Percentiles rank a stretch among this genome's conserved stretches.
Conservation (phyloP, 331 rosid species). For the Acacia concinna region DNA sequence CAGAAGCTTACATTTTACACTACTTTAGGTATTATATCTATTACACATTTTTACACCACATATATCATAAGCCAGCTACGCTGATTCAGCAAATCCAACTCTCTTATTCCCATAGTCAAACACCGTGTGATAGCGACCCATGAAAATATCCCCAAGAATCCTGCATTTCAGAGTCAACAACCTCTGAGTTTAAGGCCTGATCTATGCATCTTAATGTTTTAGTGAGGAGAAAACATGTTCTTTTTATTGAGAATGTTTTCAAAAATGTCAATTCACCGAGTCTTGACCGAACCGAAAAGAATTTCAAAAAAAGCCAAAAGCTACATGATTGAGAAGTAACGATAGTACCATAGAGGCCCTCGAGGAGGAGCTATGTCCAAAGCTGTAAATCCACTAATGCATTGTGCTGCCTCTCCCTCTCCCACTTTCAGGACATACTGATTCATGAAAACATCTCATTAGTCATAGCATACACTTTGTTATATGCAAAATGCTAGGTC, state of each 20-base stretch:
- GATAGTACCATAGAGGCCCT: constrained; percentile 58
- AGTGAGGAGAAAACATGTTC: not conserved
- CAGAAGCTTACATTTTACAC: not conserved
- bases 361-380: constrained; percentile 60
- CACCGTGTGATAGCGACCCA: constrained; percentile 63
- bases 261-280: not conserved
- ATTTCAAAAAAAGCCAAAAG: constrained; percentile 1
- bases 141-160: constrained; percentile 63
- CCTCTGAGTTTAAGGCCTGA: not conserved
- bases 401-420: constrained; percentile 51
- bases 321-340: constrained; percentile 10
- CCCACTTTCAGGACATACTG: constrained; percentile 67
- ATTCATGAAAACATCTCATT: constrained; percentile 6
- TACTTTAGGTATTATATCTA: not conserved
- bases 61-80: constrained; percentile 31
- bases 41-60: not conserved
- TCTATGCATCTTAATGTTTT: not conserved
- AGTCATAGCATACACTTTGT: not conserved
- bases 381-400: constrained; percentile 62
- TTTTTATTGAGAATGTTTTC: not conserved
- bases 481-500: not conserved
- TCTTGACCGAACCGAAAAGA: not conserved
- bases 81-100: constrained; percentile 60
- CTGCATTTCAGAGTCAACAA: constrained; percentile 36
- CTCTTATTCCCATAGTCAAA: constrained; percentile 49